Conservation (phyloP, 225 moss, liverwort and hornwort genomes). For the Physcomitrellopsis africana region DNA sequence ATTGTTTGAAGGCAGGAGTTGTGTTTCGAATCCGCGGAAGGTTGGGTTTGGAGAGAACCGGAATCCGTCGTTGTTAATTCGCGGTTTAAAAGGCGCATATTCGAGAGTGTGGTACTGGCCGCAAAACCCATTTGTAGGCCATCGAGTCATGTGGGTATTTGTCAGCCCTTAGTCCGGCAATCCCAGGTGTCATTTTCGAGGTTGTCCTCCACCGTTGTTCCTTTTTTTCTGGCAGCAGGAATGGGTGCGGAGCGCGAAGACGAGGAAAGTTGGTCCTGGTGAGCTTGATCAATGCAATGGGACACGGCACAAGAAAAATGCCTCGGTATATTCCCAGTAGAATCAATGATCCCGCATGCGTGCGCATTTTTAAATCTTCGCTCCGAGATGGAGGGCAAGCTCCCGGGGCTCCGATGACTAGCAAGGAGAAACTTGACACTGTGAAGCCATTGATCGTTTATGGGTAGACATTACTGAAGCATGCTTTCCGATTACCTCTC, state of each 20-base stretch:
- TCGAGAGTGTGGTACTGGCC: slow-evolving; percentile 6
- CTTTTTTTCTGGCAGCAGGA: slow-evolving; percentile 23
- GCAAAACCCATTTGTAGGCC: background rate
- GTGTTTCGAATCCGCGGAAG: too few relatives aligned
- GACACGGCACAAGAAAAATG: slow-evolving; percentile 40
- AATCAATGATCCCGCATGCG: slow-evolving; percentile 87
- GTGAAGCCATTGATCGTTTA: slow-evolving; percentile 81
- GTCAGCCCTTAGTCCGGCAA: slow-evolving; percentile 23
- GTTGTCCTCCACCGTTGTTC: slow-evolving; percentile 29
- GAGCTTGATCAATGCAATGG: slow-evolving; percentile 38
- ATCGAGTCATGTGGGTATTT: slow-evolving; percentile 11
- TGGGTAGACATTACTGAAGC: slow-evolving; percentile 98
- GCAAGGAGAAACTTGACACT: slow-evolving; percentile 94
- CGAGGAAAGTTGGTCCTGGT: background rate
- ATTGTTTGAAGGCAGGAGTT: too few relatives aligned
- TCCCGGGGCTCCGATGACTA: slow-evolving; percentile 91
- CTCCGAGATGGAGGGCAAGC: slow-evolving; percentile 96
- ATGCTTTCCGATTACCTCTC: slow-evolving; percentile 91
- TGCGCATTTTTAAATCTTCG: slow-evolving; percentile 93
- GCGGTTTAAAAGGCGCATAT: slow-evolving; percentile 3
- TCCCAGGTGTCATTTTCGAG: slow-evolving; percentile 28
- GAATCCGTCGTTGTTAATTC: background rate
- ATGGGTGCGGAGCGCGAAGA: slow-evolving; percentile 7
- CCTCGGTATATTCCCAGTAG: slow-evolving; percentile 81
- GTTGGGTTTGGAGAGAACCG: too few relatives aligned